A percentile compares a stretch with the other conserved stretches of the same genome.
These are phyloP conservation scores for Ustilago nuda DNA, from an alignment of 1,284 basidiomycete species.

Conservation along the genomic window DNA sequence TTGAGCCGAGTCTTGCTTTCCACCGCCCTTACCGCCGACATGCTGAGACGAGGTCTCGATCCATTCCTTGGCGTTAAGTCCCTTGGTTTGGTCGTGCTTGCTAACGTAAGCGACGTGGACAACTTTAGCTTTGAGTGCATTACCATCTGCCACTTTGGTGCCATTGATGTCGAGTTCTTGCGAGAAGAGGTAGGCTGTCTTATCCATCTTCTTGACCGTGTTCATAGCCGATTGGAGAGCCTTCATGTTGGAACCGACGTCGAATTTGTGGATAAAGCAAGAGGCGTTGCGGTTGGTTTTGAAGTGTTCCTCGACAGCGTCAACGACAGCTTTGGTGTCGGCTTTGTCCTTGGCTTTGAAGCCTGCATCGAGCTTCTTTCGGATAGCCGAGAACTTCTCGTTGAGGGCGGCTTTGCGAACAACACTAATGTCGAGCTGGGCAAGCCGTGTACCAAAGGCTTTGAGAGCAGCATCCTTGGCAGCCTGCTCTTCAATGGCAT, in stretches of 20 bases:
- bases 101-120: constrained; percentile 89
- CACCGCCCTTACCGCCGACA: constrained; percentile 65
- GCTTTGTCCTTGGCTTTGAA: constrained; percentile 83
- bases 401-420: constrained; percentile 84
- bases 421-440: constrained; percentile 87
- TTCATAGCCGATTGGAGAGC: constrained; percentile 80
- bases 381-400: constrained; percentile 78
- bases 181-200: constrained; percentile 89
- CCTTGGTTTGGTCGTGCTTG: constrained; percentile 51
- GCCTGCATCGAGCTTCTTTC: constrained; percentile 87
- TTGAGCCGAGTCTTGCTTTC: constrained; percentile 65
- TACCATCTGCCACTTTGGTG: constrained; percentile 36
- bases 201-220: constrained; percentile 82
- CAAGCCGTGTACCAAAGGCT: constrained; percentile 86
- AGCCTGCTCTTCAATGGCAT: constrained; percentile 78
- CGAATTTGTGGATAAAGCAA: constrained; percentile 78
- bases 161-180: constrained; percentile 72
- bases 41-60: constrained; percentile 56
- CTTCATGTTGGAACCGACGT: constrained; percentile 70
- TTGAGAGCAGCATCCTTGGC: constrained; percentile 85
- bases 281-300: constrained; percentile 80
- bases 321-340: constrained; percentile 82
- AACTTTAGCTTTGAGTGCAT: constrained; percentile 76
- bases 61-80: constrained; percentile 65
- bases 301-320: constrained; percentile 78